phyloP scores from a whole-genome alignment of 2,329 filamentous ascomycete species.

The Aspergillus sp. region DNA sequence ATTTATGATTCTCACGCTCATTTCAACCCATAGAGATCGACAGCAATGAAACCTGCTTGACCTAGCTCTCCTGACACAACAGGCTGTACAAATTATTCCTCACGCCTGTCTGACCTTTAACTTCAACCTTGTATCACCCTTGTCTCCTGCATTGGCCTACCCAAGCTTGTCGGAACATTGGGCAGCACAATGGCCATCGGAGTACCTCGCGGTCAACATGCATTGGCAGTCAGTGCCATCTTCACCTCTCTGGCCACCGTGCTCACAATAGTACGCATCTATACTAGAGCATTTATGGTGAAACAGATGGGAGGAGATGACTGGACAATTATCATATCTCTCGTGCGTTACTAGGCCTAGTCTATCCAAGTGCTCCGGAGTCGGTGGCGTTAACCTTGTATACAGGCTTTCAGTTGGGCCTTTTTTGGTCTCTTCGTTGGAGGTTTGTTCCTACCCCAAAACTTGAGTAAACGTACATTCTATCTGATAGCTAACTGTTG shows the following conservation, averaged over 20 bases:
- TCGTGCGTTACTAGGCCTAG: constrained; percentile 22
- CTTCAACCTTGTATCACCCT: background rate
- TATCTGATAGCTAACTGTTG: background rate
- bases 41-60: background rate
- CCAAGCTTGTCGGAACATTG: background rate
- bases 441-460: constrained; percentile 21
- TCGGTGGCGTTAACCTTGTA: background rate
- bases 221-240: constrained; percentile 28
- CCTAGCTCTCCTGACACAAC: background rate
- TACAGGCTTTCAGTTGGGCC: constrained; percentile 28
- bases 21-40: background rate
- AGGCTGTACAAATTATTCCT: background rate
- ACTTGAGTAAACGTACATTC: background rate
- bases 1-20: background rate
- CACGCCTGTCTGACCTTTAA: background rate
- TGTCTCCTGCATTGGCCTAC: background rate
- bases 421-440: constrained; percentile 32
- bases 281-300: constrained; percentile 35
- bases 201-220: constrained; percentile 25
- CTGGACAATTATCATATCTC: constrained; percentile 36
- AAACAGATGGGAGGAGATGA: constrained; percentile 39
- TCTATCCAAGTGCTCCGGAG: background rate
- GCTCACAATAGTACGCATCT: constrained; percentile 41
- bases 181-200: constrained; percentile 25
- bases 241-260: constrained; percentile 32